Evolutionary conservation across 768 basidiomycete species (phyloP), one percentile per base, ranked within the genome.

Genomic region (Pisolithus orientalis): DNA sequence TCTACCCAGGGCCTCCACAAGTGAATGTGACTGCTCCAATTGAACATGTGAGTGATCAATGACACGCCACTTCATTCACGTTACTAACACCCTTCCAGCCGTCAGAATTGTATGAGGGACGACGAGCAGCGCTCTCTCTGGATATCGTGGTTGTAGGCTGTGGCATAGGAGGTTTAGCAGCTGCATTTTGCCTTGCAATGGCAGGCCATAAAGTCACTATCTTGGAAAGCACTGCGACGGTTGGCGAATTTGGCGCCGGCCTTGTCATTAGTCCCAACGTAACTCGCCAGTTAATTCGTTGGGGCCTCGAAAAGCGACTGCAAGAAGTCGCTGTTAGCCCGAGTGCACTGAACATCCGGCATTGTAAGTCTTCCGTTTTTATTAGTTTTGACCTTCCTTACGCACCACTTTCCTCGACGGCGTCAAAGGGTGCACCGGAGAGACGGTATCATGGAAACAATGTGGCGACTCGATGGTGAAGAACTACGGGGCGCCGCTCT

Each of bases 211-310:
- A 59, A 5, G 71, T 80, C 48, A 77, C 76, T 29, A 64, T 80
- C 46, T 64, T 80, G 34, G 79, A 80, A 55, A 58, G 59, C 14
- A 73, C 77, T 2, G 45, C 56, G 0, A 49, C 56, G 3, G 63
- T 77, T 11, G 56, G 75, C 1, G 77, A 79, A 51, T 70, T 77
- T 6, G 78, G 80, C 2, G 79, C 79, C 4, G 79, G 79, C 14
- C 79, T 81, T 34, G 78, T 79, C 58, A 58, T 77, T 50, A 53
- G 57, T 27, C 66, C 69, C 17, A 78, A 79, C 56, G 42, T 78
- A n/a, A 70, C 68, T n/a, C 65, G 74, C 16, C 68, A 80, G 10
- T 65, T 82, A 45, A 66, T 74, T 37, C 68, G 76, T 1, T 82
- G 80, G 79, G 80, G 80, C n/a, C 68, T 80, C 4, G 70, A 64